Evolutionary conservation across 306 rosid genomes (phyloP).

Genomic region (Castanopsis chinensis): DNA sequence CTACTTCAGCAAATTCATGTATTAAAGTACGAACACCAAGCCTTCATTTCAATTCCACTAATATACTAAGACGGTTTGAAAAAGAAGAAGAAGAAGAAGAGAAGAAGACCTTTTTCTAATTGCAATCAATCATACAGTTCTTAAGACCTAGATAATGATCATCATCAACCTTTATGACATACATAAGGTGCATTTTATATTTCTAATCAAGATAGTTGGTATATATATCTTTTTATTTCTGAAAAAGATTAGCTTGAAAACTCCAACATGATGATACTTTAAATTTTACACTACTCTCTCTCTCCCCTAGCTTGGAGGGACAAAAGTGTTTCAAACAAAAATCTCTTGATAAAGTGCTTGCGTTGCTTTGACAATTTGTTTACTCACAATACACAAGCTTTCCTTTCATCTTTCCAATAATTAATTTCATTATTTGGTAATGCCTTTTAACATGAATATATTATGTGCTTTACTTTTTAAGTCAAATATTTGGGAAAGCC

Average conservation of each 20-base stretch:
- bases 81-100: too few species aligned
- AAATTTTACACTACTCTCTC: not conserved
- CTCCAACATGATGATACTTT: too few species aligned
- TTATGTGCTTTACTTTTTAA: constrained; percentile 26
- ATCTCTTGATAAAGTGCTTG: not conserved
- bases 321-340: not conserved
- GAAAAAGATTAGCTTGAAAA: too few species aligned
- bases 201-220: too few species aligned
- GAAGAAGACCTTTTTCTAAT: not conserved
- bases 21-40: too few species aligned
- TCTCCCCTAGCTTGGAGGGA: not conserved
- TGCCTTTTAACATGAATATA: constrained; percentile 23
- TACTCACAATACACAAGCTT: not conserved
- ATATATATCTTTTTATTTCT: too few species aligned
- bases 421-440: constrained; percentile 18
- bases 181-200: too few species aligned
- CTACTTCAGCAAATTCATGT: not conserved
- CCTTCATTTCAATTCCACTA: not conserved
- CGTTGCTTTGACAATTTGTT: not conserved
- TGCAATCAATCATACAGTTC: not conserved
- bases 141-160: too few species aligned
- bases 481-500: constrained; percentile 46
- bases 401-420: constrained; percentile 1
- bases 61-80: not conserved
- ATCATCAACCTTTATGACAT: too few species aligned